These are phyloP conservation scores for Vigna nakashimae DNA, from an alignment of 306 rosid genomes.

Conservation along the genomic window DNA sequence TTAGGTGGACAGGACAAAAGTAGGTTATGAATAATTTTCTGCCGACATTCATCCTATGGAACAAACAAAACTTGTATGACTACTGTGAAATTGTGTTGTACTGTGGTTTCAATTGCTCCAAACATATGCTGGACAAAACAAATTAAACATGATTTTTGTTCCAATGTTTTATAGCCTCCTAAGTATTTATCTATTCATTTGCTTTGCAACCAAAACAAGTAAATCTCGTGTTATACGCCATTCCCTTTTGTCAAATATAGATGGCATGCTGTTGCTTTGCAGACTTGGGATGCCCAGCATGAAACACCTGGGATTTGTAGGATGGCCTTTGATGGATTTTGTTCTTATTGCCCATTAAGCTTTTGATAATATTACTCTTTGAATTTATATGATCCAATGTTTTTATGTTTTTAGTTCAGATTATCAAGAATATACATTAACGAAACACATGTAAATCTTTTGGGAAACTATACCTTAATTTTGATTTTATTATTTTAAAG, in stretches of 20 bases:
- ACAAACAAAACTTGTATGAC: not conserved
- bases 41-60: not conserved
- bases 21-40: slow-evolving; percentile 15
- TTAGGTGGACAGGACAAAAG: slow-evolving; percentile 7
- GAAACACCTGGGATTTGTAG: slow-evolving; percentile 95
- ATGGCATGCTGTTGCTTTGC: slow-evolving; percentile 83
- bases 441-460: too few relatives aligned
- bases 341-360: slow-evolving; percentile 69
- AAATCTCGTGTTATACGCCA: not conserved
- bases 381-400: too few relatives aligned
- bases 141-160: not conserved
- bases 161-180: not conserved
- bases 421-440: too few relatives aligned
- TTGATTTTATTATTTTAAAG: too few relatives aligned
- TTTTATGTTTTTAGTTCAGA: too few relatives aligned
- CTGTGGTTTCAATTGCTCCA: slow-evolving; percentile 18
- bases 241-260: slow-evolving; percentile 50
- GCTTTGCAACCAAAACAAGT: not conserved
- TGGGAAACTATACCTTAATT: too few relatives aligned
- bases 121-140: not conserved
- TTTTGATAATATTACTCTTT: not conserved
- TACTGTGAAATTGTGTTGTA: slow-evolving; percentile 7
- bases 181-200: not conserved
- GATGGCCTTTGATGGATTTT: slow-evolving; percentile 97
- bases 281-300: slow-evolving; percentile 94